These are phyloP conservation scores for Extremus antarcticus DNA, from an alignment of 495 filamentous ascomycete genomes.

Conservation along the genomic window DNA sequence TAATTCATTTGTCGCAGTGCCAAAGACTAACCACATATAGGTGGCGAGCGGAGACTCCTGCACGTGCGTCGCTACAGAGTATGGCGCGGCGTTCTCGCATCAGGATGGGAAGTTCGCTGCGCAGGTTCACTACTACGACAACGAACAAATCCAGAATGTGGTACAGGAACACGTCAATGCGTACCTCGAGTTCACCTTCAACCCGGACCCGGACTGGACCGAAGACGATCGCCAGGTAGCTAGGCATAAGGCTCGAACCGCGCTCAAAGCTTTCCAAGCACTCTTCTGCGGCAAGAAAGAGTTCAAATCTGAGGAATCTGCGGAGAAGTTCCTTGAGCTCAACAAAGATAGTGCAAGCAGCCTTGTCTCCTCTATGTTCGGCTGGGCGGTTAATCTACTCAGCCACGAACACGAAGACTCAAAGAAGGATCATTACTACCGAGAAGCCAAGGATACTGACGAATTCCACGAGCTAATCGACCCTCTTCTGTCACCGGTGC, in stretches of 20 bases:
- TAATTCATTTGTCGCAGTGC: not conserved
- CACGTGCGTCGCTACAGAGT: constrained; percentile 9
- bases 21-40: constrained; percentile 2
- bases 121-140: constrained; percentile 8
- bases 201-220: constrained; percentile 1
- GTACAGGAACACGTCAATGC: not conserved
- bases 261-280: not conserved
- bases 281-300: constrained; percentile 4
- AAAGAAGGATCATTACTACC: not conserved
- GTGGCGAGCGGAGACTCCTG: constrained; percentile 1
- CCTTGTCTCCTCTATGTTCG: not conserved
- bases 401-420: constrained; percentile 1
- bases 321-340: not conserved
- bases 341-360: not conserved
- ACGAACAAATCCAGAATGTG: not conserved
- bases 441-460: not conserved
- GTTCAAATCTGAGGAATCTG: constrained; percentile 3
- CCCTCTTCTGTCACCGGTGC: not conserved
- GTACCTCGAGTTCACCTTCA: not conserved
- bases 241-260: not conserved
- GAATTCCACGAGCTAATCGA: constrained; percentile 1
- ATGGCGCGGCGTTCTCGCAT: not conserved
- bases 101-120: constrained; percentile 7
- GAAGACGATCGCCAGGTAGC: not conserved
- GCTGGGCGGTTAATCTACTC: not conserved